Conservation (phyloP, 495 filamentous ascomycete genomes). For the Daldinia childiae region DNA sequence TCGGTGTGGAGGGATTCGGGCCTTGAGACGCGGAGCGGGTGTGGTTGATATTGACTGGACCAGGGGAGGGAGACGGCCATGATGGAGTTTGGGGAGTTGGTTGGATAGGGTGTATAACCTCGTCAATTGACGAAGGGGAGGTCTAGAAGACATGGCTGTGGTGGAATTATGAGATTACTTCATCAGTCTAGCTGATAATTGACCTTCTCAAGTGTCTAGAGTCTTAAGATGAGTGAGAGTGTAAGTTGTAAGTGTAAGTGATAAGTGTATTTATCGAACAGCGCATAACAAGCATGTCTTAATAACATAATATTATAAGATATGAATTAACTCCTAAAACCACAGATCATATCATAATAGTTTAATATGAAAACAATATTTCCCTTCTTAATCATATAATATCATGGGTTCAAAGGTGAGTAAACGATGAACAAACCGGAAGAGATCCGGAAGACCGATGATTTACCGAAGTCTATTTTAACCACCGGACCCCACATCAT, state of each 20-base stretch:
- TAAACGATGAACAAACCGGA: not conserved
- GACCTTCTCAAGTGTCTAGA: not conserved
- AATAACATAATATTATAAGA: not conserved
- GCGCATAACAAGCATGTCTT: not conserved
- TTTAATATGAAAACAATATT: not conserved
- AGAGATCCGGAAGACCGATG: conserved; percentile 1
- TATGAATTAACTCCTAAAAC: not conserved
- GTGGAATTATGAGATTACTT: not conserved
- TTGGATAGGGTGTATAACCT: not conserved
- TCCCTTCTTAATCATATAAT: not conserved
- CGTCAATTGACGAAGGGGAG: not conserved
- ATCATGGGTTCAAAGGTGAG: not conserved
- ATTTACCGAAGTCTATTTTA: conserved; percentile 20
- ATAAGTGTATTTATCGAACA: not conserved
- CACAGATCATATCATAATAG: not conserved
- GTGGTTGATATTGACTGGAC: not conserved
- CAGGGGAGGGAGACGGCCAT: not conserved
- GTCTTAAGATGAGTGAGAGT: not conserved
- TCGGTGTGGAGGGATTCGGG: not conserved
- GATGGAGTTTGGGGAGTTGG: not conserved
- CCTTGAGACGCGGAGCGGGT: not conserved
- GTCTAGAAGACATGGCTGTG: not conserved
- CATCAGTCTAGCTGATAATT: not conserved
- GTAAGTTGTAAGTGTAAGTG: not conserved
- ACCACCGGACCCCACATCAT: not conserved